Percentiles rank a stretch among this genome's conserved stretches.
Evolutionary conservation across 1,284 basidiomycete genomes (phyloP).

Genomic region (Cystobasidium sp.): DNA sequence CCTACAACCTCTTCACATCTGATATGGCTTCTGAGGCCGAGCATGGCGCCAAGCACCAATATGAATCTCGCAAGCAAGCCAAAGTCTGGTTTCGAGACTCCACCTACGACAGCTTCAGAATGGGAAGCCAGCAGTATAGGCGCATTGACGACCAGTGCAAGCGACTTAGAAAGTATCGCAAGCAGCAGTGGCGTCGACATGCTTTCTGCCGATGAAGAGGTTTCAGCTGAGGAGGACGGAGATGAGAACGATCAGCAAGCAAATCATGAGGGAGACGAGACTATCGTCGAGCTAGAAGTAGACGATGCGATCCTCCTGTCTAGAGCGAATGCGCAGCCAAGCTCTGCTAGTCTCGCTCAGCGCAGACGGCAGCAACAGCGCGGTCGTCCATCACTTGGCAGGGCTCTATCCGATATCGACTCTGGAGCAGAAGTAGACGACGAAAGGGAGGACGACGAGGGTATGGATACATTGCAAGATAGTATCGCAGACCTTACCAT

Average conservation of each 20-base stretch:
- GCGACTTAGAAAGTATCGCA: slow-evolving; percentile 24
- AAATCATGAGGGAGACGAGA: slow-evolving; percentile 14
- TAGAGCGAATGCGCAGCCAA: neutral
- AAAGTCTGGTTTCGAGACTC: slow-evolving; percentile 33
- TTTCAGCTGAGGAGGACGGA: neutral
- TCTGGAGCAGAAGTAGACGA: slow-evolving; percentile 41
- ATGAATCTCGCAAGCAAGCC: slow-evolving; percentile 5
- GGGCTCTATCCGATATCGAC: slow-evolving; percentile 36
- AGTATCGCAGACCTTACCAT: neutral
- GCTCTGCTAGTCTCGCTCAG: too few relatives aligned
- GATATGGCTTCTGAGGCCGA: slow-evolving; percentile 38
- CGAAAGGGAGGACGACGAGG: slow-evolving; percentile 24
- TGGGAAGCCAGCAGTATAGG: slow-evolving; percentile 43
- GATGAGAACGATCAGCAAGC: neutral
- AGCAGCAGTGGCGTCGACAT: slow-evolving; percentile 14
- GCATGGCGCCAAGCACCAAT: slow-evolving; percentile 14
- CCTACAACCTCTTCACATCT: slow-evolving; percentile 11
- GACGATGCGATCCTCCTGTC: slow-evolving; percentile 14
- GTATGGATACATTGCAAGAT: neutral
- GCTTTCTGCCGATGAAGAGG: slow-evolving; percentile 15
- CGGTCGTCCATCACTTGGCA: neutral
- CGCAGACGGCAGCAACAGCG: neutral
- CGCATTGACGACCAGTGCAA: slow-evolving; percentile 16
- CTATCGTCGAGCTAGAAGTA: slow-evolving; percentile 8
- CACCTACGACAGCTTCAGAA: slow-evolving; percentile 38